phyloP scores from a whole-genome alignment of 2,329 filamentous ascomycete genomes.

The Apiospora malaysiana region DNA sequence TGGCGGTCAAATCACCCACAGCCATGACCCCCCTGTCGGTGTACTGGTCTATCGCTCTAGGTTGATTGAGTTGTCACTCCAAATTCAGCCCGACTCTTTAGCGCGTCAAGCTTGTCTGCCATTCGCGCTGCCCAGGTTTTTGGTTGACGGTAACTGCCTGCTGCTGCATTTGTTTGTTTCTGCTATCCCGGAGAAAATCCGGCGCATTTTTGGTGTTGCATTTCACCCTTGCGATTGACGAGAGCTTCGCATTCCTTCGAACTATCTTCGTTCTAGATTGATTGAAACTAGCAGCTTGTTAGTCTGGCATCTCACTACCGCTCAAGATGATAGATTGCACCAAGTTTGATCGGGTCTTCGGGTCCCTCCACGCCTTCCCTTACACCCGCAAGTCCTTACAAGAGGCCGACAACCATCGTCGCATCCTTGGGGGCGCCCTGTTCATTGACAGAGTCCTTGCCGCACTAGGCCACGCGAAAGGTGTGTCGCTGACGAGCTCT shows the following conservation, averaged over 20 bases:
- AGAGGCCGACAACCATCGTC: conserved; percentile 70
- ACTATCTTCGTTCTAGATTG: not conserved
- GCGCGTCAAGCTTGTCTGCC: conserved; percentile 14
- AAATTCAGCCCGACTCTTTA: conserved; percentile 15
- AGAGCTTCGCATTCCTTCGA: not conserved
- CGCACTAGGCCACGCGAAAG: conserved; percentile 71
- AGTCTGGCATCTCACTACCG: not conserved
- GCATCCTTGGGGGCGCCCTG: conserved; percentile 70
- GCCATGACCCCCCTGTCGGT: not conserved
- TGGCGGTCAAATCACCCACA: not conserved
- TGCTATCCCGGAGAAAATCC: conserved; percentile 22
- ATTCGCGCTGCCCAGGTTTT: not conserved
- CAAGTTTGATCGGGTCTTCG: conserved; percentile 73
- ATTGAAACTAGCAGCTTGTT: too few relatives aligned
- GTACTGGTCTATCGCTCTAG: not conserved
- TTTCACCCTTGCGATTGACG: not conserved
- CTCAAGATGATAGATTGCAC: conserved; percentile 65
- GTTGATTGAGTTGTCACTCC: not conserved
- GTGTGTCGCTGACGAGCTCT: conserved; percentile 49
- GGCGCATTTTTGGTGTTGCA: conserved; percentile 19
- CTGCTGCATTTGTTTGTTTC: not conserved
- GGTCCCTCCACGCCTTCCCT: conserved; percentile 61
- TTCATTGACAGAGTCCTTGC: conserved; percentile 82
- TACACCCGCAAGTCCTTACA: conserved; percentile 67
- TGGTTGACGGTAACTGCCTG: not conserved